Evolutionary conservation across 1,284 basidiomycete genomes (phyloP), one percentile per base, ranked within the genome.

Genomic region (Ustilago loliicola): DNA sequence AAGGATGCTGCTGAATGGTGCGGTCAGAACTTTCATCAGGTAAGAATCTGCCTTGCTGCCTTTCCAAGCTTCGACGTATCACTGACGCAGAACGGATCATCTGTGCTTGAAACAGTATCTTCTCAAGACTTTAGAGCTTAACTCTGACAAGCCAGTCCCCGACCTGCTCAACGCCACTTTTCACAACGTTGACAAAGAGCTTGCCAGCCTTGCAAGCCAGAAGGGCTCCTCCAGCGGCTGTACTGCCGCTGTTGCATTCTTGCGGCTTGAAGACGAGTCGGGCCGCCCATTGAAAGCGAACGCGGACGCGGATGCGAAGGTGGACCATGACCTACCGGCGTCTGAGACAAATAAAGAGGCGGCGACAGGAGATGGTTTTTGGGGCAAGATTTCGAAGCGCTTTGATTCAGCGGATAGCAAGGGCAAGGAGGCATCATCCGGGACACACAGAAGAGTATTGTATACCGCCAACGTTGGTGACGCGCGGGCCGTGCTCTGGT

Each of bases 1-100:
- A 98, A 98, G 86, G 94, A 98, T 84, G 95, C 96, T 23, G 97
- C 97, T 23, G 97, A 99, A 86, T 99, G 96, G 96, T 99, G 97
- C 87, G 96, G 96, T 27, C 90, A 91, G 80, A 92, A 99, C 87
- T 98, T 99, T 87, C 95, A 98, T 86, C 91, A 95, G 88, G 94
- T 94, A 84, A 80, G 89, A 73, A 51, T 21, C n/a, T 21, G 11
- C 7, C 38, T 42, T 45, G 17, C 34, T 30, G 7, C 21, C 34
- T 34, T 36, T 42, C 23, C 40, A n/a, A 27, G 23, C n/a, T 32
- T 32, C n/a, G 42, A 45, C 42, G n/a, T 45, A 45, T 21, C 42
- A 21, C 42, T 45, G n/a, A 45, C 21, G 42, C 42, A 38, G n/a
- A 45, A 5, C 21, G 11, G n/a, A n/a, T 9, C 34, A 21, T 11